phyloP scores from a whole-genome alignment of 1,139 yeast genomes.

The Meyerozyma elateridarum region DNA sequence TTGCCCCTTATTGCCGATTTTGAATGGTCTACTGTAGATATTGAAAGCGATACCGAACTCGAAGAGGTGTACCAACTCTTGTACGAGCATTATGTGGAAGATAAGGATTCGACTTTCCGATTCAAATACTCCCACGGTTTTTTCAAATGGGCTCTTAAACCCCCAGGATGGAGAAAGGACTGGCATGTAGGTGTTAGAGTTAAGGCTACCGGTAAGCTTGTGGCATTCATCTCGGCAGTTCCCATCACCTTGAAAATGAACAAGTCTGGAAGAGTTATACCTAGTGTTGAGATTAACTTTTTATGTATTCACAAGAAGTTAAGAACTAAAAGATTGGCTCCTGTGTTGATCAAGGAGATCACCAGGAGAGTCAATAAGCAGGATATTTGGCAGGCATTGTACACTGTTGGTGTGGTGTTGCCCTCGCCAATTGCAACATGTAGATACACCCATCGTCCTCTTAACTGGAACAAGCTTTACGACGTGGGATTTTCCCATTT shows the following conservation, averaged over 20 bases:
- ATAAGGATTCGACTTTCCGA: conserved; percentile 85
- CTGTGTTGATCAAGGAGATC: conserved; percentile 87
- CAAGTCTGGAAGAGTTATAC: conserved; percentile 40
- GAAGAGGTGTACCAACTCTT: conserved; percentile 74
- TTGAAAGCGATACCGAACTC: conserved; percentile 52
- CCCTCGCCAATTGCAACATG: conserved; percentile 93
- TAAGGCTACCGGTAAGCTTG: conserved; percentile 65
- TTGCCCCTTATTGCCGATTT: conserved; percentile 70
- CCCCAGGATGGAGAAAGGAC: conserved; percentile 87
- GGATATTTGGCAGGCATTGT: conserved; percentile 93
- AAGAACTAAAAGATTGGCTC: conserved; percentile 90
- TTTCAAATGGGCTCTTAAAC: conserved; percentile 87
- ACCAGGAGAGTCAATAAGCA: conserved; percentile 85
- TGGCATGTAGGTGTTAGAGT: conserved; percentile 97
- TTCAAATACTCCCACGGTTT: conserved; percentile 83
- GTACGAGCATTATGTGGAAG: conserved; percentile 92
- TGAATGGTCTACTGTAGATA: conserved; percentile 83
- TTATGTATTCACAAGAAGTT: conserved; percentile 91
- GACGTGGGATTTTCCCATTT: conserved; percentile 86
- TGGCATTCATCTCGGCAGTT: conserved; percentile 89
- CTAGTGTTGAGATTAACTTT: conserved; percentile 87
- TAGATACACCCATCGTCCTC: conserved; percentile 89
- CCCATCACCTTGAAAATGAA: conserved; percentile 71
- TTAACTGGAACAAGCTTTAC: conserved; percentile 84
- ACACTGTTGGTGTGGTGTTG: conserved; percentile 86